These are phyloP conservation scores for Arthrinium phaeospermum DNA, from an alignment of 2,329 filamentous ascomycete species.

Conservation along the genomic window DNA sequence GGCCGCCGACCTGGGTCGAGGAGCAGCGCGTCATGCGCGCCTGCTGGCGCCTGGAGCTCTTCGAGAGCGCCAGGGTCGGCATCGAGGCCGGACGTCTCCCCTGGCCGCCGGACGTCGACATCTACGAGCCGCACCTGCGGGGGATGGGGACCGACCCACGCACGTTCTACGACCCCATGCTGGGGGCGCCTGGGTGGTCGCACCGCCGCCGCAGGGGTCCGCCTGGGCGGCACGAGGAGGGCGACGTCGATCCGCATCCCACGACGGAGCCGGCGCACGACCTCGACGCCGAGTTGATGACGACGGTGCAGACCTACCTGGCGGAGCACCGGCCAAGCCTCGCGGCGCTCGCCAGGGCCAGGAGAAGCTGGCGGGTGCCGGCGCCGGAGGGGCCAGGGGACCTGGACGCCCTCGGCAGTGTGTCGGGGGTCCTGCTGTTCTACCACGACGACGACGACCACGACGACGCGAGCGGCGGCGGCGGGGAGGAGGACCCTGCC, in stretches of 20 bases:
- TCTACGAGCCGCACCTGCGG: neutral
- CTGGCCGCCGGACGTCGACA: neutral
- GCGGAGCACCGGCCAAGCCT: neutral
- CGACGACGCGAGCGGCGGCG: neutral
- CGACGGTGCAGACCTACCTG: neutral
- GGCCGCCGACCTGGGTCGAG: slow-evolving; percentile 18
- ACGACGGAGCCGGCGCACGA: neutral
- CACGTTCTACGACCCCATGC: neutral
- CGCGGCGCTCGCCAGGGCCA: too few relatives aligned
- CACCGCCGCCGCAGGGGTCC: neutral
- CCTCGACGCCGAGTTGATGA: neutral
- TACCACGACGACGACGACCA: neutral
- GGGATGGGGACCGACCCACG: neutral
- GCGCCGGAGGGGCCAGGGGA: neutral
- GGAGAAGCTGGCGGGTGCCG: neutral
- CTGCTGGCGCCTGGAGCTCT: slow-evolving; percentile 19
- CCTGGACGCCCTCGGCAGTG: neutral
- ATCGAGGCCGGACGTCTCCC: neutral
- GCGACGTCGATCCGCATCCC: neutral
- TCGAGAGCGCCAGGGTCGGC: neutral
- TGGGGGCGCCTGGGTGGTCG: too few relatives aligned
- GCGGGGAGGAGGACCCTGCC: too few relatives aligned
- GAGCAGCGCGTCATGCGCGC: slow-evolving; percentile 18
- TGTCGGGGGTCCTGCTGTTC: neutral
- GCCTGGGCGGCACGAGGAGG: neutral